A percentile compares a stretch with the other conserved stretches of the same genome.
These are phyloP conservation scores for Fonsecaea pugnacius DNA, from an alignment of 2,329 filamentous ascomycete genomes.

Conservation along the genomic window DNA sequence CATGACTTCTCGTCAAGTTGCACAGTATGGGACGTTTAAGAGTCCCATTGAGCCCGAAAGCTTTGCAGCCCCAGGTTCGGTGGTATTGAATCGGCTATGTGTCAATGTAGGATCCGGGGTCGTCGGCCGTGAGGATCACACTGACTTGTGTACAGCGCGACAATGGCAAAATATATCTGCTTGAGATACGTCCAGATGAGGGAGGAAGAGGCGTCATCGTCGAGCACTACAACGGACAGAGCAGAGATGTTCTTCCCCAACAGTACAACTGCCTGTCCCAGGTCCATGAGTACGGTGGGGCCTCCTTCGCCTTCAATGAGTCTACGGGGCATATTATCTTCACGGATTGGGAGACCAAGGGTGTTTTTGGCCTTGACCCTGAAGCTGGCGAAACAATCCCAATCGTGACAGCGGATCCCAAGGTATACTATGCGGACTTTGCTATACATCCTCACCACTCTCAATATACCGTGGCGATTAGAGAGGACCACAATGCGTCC, in stretches of 20 bases:
- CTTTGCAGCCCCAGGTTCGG: slow-evolving; percentile 42
- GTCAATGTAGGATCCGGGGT: slow-evolving; percentile 37
- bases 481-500: slow-evolving; percentile 53
- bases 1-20: slow-evolving; percentile 27
- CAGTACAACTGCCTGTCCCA: slow-evolving; percentile 52
- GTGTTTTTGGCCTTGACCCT: slow-evolving; percentile 52
- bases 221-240: slow-evolving; percentile 43
- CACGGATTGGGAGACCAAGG: slow-evolving; percentile 45
- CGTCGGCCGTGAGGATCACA: neutral
- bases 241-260: slow-evolving; percentile 50
- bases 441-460: slow-evolving; percentile 44
- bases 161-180: slow-evolving; percentile 42
- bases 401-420: slow-evolving; percentile 41
- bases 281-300: slow-evolving; percentile 61
- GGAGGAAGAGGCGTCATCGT: slow-evolving; percentile 54
- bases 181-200: slow-evolving; percentile 45
- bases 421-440: slow-evolving; percentile 55
- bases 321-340: slow-evolving; percentile 53
- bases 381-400: slow-evolving; percentile 43
- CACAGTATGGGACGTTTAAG: slow-evolving; percentile 45
- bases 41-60: slow-evolving; percentile 46
- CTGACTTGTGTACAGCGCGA: slow-evolving; percentile 27
- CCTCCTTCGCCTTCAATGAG: slow-evolving; percentile 45
- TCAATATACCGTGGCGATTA: slow-evolving; percentile 56
- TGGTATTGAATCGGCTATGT: slow-evolving; percentile 42